phyloP scores from a whole-genome alignment of 495 filamentous ascomycete genomes.

The Podospora fimiseda region DNA sequence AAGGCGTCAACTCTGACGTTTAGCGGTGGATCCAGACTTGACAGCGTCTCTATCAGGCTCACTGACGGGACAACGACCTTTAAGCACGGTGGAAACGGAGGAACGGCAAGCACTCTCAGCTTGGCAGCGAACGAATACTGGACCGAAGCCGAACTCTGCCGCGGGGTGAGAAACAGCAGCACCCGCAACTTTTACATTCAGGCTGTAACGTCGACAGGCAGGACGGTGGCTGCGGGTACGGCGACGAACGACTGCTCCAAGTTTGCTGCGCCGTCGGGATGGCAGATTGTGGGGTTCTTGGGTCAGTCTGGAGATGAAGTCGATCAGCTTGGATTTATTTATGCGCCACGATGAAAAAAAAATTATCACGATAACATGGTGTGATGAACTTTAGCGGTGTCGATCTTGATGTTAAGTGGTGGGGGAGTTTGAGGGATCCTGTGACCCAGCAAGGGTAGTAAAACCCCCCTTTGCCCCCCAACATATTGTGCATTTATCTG shows the following conservation, averaged over 20 bases:
- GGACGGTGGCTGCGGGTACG: conserved; percentile 42
- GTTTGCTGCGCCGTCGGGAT: conserved; percentile 46
- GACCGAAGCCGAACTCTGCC: conserved; percentile 46
- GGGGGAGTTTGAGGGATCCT: neutral
- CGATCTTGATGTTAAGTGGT: conserved; percentile 1
- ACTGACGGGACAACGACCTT: conserved; percentile 38
- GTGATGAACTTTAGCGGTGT: conserved; percentile 1
- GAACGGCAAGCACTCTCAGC: conserved; percentile 35
- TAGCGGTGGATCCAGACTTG: conserved; percentile 44
- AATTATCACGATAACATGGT: neutral
- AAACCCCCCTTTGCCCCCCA: too few relatives aligned
- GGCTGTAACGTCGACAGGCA: conserved; percentile 48
- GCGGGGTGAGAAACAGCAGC: conserved; percentile 39
- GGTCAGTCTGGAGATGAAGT: conserved; percentile 54
- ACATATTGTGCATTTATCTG: too few relatives aligned
- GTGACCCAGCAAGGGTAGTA: too few relatives aligned
- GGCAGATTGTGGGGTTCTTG: conserved; percentile 51
- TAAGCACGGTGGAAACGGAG: conserved; percentile 52
- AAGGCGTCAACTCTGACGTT: conserved; percentile 37
- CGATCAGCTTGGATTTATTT: conserved; percentile 54
- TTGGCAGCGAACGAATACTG: conserved; percentile 44
- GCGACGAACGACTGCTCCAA: conserved; percentile 44
- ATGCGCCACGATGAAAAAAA: conserved; percentile 32
- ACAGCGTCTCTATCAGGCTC: conserved; percentile 44
- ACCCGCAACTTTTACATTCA: conserved; percentile 54